phyloP scores from a whole-genome alignment of 139 green algal species.

The Picochlorum sp. region DNA sequence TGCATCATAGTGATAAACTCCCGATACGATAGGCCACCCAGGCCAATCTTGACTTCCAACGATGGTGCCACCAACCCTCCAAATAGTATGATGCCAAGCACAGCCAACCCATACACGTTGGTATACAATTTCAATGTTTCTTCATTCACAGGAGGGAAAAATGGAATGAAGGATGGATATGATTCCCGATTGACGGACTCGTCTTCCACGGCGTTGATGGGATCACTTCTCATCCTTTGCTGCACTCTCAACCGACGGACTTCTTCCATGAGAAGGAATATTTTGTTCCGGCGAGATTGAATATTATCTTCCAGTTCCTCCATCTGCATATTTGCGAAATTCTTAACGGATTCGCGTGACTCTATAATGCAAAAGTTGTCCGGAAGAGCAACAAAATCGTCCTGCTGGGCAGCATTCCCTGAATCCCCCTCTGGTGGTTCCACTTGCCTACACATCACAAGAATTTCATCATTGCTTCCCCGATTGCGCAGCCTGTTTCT shows the following conservation, averaged over 20 bases:
- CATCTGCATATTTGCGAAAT: slow-evolving; percentile 75
- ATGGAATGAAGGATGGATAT: slow-evolving; percentile 69
- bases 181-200: slow-evolving; percentile 27
- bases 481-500: too few relatives aligned
- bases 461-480: too few relatives aligned
- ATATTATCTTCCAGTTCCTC: slow-evolving; percentile 75
- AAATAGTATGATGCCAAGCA: slow-evolving; percentile 84
- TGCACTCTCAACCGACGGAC: slow-evolving; percentile 90
- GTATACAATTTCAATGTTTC: slow-evolving; percentile 82
- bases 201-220: slow-evolving; percentile 18
- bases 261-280: slow-evolving; percentile 98
- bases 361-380: slow-evolving; percentile 94
- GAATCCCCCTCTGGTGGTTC: too few relatives aligned
- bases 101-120: slow-evolving; percentile 54
- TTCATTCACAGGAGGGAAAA: slow-evolving; percentile 78
- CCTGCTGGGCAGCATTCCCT: not conserved
- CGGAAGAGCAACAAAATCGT: slow-evolving; percentile 33
- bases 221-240: slow-evolving; percentile 64
- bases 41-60: slow-evolving; percentile 84
- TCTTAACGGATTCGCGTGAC: slow-evolving; percentile 71
- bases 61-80: slow-evolving; percentile 81
- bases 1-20: slow-evolving; percentile 88
- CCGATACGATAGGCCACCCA: slow-evolving; percentile 83
- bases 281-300: slow-evolving; percentile 63
- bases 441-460: too few relatives aligned